Evolutionary conservation across 768 basidiomycete species (phyloP).

Genomic region (Plicaturopsis crispa): DNA sequence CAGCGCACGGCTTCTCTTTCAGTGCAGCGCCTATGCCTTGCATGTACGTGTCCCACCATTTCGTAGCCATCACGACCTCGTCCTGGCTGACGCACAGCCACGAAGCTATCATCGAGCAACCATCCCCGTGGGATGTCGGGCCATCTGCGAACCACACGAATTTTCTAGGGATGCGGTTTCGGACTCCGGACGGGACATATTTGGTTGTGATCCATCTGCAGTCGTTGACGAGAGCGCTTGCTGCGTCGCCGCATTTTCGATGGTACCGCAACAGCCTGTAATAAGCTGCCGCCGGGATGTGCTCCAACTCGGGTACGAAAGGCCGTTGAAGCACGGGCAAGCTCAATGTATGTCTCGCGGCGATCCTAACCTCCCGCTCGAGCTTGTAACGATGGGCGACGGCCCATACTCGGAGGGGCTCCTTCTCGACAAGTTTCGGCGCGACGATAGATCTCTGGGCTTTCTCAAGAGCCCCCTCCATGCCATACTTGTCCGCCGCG

Average conservation of each 20-base stretch:
- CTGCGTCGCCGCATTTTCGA: constrained; percentile 22
- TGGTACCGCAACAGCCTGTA: constrained; percentile 29
- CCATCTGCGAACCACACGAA: neutral
- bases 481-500: constrained; percentile 31
- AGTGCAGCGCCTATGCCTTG: constrained; percentile 14
- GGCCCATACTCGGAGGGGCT: constrained; percentile 30
- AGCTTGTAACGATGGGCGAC: constrained; percentile 29
- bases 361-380: constrained; percentile 23
- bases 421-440: constrained; percentile 17
- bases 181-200: neutral
- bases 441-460: constrained; percentile 20
- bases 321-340: constrained; percentile 26
- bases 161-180: neutral
- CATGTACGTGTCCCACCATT: constrained; percentile 24
- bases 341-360: constrained; percentile 26
- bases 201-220: constrained; percentile 22
- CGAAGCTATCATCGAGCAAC: neutral
- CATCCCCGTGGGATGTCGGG: neutral
- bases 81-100: neutral
- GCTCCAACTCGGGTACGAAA: constrained; percentile 26
- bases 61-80: constrained; percentile 1
- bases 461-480: constrained; percentile 22
- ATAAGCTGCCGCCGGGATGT: constrained; percentile 27
- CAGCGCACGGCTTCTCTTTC: constrained; percentile 16
- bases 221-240: constrained; percentile 22